These are phyloP conservation scores for Pleurotus salmoneostramineus DNA, from an alignment of 768 basidiomycete species.

Conservation along the genomic window DNA sequence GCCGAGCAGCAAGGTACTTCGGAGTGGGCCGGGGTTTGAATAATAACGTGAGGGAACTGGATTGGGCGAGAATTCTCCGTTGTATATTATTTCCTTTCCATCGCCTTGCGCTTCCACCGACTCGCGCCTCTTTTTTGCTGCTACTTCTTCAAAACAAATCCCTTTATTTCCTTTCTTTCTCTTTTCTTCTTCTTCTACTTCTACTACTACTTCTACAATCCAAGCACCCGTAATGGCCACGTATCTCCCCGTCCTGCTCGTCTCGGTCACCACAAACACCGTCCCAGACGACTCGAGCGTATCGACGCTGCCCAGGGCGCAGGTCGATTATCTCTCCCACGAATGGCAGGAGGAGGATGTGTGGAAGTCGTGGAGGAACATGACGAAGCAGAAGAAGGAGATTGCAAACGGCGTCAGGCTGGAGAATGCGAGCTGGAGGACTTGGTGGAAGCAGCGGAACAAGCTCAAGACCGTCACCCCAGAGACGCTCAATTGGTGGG, in stretches of 20 bases:
- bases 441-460: constrained; percentile 99
- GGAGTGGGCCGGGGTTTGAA: constrained; percentile 6
- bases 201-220: constrained; percentile 3
- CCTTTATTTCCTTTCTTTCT: constrained; percentile 1
- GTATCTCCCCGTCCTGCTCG: constrained; percentile 68
- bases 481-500: constrained; percentile 97
- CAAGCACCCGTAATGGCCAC: constrained; percentile 43
- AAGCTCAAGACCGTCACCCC: constrained; percentile 93
- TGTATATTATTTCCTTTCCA: neutral
- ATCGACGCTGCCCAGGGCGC: constrained; percentile 81
- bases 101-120: too few relatives aligned
- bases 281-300: constrained; percentile 76
- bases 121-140: neutral
- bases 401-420: constrained; percentile 92
- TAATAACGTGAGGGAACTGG: constrained; percentile 4
- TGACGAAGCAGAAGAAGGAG: constrained; percentile 98
- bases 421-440: constrained; percentile 98
- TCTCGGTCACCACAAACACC: constrained; percentile 54
- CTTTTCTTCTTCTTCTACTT: constrained; percentile 8
- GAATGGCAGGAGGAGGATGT: constrained; percentile 98
- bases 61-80: constrained; percentile 6
- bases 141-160: neutral
- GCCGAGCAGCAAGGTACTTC: neutral
- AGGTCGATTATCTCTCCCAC: constrained; percentile 98
- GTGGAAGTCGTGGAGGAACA: constrained; percentile 96